Evolutionary conservation across 768 basidiomycete genomes (phyloP), one percentile per base, ranked within the genome.

Genomic region (Boletus subparvulus): DNA sequence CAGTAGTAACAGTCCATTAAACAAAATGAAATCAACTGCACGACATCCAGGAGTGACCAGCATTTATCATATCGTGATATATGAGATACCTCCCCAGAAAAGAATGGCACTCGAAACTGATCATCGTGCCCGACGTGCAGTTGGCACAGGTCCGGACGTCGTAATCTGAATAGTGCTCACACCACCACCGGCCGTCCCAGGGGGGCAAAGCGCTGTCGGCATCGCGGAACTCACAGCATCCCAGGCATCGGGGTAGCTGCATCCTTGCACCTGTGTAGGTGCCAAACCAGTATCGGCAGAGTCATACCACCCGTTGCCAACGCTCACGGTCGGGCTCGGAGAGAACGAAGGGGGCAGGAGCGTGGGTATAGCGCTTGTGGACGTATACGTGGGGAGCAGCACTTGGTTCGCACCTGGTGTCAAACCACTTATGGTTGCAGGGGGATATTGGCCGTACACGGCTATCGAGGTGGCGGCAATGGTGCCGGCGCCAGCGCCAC

Each of bases 181-280:
- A 37, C 21, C 46, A 7, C 26, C 47, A 21, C 51, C 32, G 50
- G 30, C 35, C 37, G 59, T 42, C 17, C 56, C 64, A 35, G 65
- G 48, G 32, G 66, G 63, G 62, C 83, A 83, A 24, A 75, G 67
- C 24, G 78, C 71, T 33, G 77, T 69, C 30, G 82, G 82, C 56
- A 86, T 67, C 42, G 78, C 45, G 17, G 75, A 79, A 54, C 72
- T 73, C 21, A 80, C 79, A 21, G 84, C 85, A 61, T 82, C 74
- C 83, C 86, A 90, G 46, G 83, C 76, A 62, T 83, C 71, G 19
- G 84, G 86, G 65, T 90, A 89, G 47, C 68, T 73, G 63, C 89
- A 90, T 9, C 86, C 88, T 47, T 77, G 71, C 45, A 90, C 77
- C 26, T 81, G 76, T 17, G 83, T 83, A 65, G 79, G 83, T 26